Evolutionary conservation across 2,329 filamentous ascomycete species (phyloP), one percentile per base, ranked within the genome.

Genomic region (Ascochyta rabiei): DNA sequence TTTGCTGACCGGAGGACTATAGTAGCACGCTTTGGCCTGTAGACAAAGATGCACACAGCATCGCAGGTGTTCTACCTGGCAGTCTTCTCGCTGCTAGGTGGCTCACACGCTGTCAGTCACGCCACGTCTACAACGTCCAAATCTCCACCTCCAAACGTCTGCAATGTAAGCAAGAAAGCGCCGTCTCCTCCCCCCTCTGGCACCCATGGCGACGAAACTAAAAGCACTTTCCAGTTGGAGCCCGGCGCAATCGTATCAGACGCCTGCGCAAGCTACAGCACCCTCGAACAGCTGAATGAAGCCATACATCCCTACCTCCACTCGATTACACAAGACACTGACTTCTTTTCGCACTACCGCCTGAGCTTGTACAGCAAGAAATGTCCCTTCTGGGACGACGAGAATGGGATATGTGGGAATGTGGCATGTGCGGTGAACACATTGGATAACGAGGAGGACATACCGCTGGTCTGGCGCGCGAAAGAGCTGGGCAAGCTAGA

Each of bases 341-440:
- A 99, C 77, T 99, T 97, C 83, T 99, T 99, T 78, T 93, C 93
- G 48, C 92, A 98, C 77, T 99, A 98, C 79, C 89, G 95, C 53
- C 80, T 99, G 40, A 98, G 97, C 74, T 84, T 99, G 18, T 99
- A 91, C 77, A 89, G 96, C 76, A 96, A 95, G 76, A 86, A 86
- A 77, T 99, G 95, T 71, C 95, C 95, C 0, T 99, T 98, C 75
- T 99, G 95, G 93, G 86, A 88, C 71, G 95, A 99, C 75, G 88
- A 92, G 58, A 89, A 89, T 76, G 91, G 91, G 75, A 90, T 97
- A 83, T 99, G 95, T 76, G 95, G 93, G 62, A 99, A 99, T 77
- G 92, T 96, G 66, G 95, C 93, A 18, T 99, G 95, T 74, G 90
- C 93, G 10, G 95, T 99, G 16, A 92, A 95, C 72, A 98, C 93